phyloP scores from a whole-genome alignment of 441 rosid genomes.

The Mallotus japonicus region DNA sequence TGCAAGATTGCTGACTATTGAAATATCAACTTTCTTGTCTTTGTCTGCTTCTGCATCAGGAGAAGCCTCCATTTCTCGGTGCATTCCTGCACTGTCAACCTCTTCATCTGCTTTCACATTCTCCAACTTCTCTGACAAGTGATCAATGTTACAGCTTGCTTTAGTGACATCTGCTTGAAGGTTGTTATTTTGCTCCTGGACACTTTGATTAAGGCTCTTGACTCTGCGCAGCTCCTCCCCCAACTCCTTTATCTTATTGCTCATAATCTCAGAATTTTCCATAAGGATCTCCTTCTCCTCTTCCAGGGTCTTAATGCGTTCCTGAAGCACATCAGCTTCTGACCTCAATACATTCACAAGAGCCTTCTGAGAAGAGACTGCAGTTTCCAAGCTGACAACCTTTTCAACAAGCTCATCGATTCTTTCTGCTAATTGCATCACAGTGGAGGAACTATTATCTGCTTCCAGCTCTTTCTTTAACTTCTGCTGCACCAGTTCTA shows the following conservation, averaged over 20 bases:
- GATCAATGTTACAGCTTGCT: constrained; percentile 43
- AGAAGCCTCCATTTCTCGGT: constrained; percentile 24
- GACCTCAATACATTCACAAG: constrained; percentile 51
- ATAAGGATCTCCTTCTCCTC: constrained; percentile 53
- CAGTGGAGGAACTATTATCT: constrained; percentile 35
- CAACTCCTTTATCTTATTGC: constrained; percentile 42
- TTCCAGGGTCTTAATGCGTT: constrained; percentile 50
- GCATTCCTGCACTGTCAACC: constrained; percentile 1
- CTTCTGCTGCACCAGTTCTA: constrained; percentile 32
- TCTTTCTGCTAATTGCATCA: constrained; percentile 57
- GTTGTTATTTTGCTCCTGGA: constrained; percentile 45
- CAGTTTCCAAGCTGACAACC: constrained; percentile 55
- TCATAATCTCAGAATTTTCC: constrained; percentile 40
- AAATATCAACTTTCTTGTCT: constrained; percentile 20
- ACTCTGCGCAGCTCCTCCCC: constrained; percentile 59
- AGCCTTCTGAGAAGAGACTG: constrained; percentile 59
- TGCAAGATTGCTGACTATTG: not conserved
- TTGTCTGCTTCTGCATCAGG: constrained; percentile 20
- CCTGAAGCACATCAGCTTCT: constrained; percentile 55
- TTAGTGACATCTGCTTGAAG: constrained; percentile 53
- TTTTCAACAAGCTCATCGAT: constrained; percentile 74
- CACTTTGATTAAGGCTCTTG: constrained; percentile 43
- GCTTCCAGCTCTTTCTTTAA: constrained; percentile 31
- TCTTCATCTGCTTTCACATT: constrained; percentile 50
- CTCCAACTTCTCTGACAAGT: constrained; percentile 55